Percentiles rank a stretch among this genome's conserved stretches.
These are phyloP conservation scores for Leishmania braziliensis DNA, from an alignment of 208 protist genomes.

Conservation along the genomic window DNA sequence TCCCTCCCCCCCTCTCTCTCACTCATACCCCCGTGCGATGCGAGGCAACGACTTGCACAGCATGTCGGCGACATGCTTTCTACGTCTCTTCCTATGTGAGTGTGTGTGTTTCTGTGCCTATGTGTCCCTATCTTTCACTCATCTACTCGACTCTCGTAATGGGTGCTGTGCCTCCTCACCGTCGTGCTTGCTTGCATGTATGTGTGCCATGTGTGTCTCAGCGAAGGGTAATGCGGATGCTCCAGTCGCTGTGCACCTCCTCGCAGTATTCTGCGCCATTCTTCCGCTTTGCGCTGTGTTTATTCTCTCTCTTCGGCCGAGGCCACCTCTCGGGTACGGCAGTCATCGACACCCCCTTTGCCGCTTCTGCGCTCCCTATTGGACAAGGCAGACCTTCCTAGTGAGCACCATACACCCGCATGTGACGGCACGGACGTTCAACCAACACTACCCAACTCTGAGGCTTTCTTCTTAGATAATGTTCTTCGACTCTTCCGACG, in stretches of 20 bases:
- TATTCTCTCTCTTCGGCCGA: not conserved
- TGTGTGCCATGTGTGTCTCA: not conserved
- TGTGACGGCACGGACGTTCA: not conserved
- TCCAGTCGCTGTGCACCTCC: not conserved
- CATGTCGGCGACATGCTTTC: not conserved
- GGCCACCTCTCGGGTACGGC: not conserved
- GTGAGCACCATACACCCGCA: not conserved
- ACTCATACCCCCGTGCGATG: not conserved
- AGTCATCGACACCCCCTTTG: not conserved
- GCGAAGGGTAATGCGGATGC: not conserved
- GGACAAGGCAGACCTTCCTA: not conserved
- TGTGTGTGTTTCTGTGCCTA: not conserved
- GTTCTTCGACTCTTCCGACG: conserved; percentile 9
- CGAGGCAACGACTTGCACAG: not conserved
- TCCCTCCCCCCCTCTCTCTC: not conserved
- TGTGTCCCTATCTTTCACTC: not conserved
- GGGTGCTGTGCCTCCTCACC: not conserved
- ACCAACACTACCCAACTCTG: not conserved
- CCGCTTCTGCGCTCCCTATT: not conserved
- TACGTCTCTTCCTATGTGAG: not conserved
- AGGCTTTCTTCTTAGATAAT: not conserved
- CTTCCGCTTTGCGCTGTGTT: not conserved
- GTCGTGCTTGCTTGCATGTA: not conserved
- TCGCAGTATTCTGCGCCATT: not conserved
- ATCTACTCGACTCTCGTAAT: not conserved